Evolutionary conservation across 768 basidiomycete species (phyloP), one percentile per base, ranked within the genome.

Genomic region (Chalciporus piperatus): DNA sequence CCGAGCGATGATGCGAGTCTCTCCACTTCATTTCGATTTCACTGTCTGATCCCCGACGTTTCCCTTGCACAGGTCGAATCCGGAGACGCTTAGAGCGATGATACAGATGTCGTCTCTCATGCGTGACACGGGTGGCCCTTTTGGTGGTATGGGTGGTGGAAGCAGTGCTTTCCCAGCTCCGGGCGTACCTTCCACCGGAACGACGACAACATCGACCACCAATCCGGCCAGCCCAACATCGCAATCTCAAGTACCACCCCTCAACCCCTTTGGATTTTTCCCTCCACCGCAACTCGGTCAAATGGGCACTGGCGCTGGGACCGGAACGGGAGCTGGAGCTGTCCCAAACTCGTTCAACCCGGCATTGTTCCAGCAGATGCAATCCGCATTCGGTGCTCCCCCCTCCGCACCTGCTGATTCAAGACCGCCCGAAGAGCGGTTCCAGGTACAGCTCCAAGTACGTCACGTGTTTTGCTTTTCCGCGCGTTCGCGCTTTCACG

Each of bases 401-500:
- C 25, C 60, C 3, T 41, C 49, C 13, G 47, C 79, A 0, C 84
- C 90, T 8, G 72, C 82, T 1, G 89, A 92, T 63, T 70, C 81
- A 5, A 74, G 91, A 62, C 77, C 89, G 16, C 85, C 93, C 1
- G 96, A 98, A 66, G 96, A 96, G 74, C 76, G 95, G 44, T 98
- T 90, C 77, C 89, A 95, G 63, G 81, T 86, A 16, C 90, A 93
- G 63, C 73, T 92, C 4, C 85, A 88, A 79, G 89, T 86, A 0
- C 13, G 64, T 57, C 17, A 6, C 13, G n/a, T 16, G 3, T 2
- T 7, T 13, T 20, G 32, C 39, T 1, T 12, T 30, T 2, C 6
- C 28, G 28, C 28, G 28, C 6, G 28, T 11, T 30, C 28, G 7
- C 28, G 3, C 6, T 22, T 22, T 22, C n/a, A n/a, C n/a, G n/a